Evolutionary conservation across 768 basidiomycete genomes (phyloP).

Genomic region (Fomitopsis serialis): DNA sequence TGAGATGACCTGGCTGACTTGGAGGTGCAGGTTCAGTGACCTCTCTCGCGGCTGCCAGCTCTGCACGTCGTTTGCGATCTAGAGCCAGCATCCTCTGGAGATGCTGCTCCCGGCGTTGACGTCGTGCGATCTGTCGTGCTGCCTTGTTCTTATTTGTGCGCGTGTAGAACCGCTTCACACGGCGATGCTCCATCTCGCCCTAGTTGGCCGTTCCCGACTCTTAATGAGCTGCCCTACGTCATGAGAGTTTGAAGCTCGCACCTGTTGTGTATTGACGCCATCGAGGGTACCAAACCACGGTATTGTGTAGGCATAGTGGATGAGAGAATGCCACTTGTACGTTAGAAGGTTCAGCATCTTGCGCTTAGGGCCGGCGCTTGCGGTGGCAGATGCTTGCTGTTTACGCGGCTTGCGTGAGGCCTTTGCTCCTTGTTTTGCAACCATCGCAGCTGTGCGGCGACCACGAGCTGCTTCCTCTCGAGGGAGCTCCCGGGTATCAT

Average conservation of each 20-base stretch:
- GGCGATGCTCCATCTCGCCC: slow-evolving; percentile 34
- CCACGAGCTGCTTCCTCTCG: slow-evolving; percentile 24
- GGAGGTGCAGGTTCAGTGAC: neutral
- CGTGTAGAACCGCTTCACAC: slow-evolving; percentile 32
- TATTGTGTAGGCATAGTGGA: slow-evolving; percentile 14
- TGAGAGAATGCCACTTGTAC: slow-evolving; percentile 23
- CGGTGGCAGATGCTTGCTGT: neutral
- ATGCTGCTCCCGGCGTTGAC: slow-evolving; percentile 13
- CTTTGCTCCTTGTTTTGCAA: neutral
- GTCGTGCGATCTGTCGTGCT: slow-evolving; percentile 24
- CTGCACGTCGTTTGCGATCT: neutral
- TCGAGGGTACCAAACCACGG: slow-evolving; percentile 17
- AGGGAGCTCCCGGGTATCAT: slow-evolving; percentile 30
- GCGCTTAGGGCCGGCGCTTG: neutral
- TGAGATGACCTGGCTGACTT: neutral
- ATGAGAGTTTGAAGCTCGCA: slow-evolving; percentile 9
- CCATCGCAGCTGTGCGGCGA: slow-evolving; percentile 3
- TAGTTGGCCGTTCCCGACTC: slow-evolving; percentile 5
- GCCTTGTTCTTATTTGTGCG: slow-evolving; percentile 30
- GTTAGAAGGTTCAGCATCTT: slow-evolving; percentile 15
- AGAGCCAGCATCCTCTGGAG: neutral
- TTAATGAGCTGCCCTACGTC: neutral
- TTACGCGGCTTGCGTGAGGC: neutral
- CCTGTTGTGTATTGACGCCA: slow-evolving; percentile 20
- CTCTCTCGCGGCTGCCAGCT: neutral